Conservation (phyloP, 495 filamentous ascomycete species). For the Parmelia sp. region DNA sequence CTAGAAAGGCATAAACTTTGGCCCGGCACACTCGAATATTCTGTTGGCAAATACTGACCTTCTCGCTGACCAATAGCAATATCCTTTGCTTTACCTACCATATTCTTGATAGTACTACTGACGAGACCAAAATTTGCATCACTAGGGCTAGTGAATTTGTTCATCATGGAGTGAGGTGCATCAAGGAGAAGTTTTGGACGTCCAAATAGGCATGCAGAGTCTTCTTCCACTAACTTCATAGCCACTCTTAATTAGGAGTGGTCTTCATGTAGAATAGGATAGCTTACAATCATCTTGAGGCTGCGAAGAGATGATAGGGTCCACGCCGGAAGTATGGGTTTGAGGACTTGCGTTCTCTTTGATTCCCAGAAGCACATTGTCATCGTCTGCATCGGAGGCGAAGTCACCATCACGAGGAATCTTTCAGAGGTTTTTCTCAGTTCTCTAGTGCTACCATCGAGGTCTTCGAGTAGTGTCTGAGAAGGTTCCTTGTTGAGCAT, state of each 20-base stretch:
- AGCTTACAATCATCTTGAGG: not conserved
- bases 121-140: not conserved
- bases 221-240: not conserved
- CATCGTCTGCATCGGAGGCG: not conserved
- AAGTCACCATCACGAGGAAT: not conserved
- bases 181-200: not conserved
- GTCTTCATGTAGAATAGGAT: no score
- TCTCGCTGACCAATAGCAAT: not conserved
- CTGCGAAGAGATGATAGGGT: not conserved
- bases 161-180: constrained; percentile 1
- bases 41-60: not conserved
- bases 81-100: not conserved
- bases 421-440: not conserved
- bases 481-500: not conserved
- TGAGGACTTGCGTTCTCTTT: not conserved
- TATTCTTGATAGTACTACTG: not conserved
- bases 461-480: constrained; percentile 2
- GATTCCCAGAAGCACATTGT: constrained; percentile 1
- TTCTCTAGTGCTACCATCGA: constrained; percentile 5
- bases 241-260: no score
- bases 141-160: not conserved
- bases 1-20: not conserved
- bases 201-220: not conserved
- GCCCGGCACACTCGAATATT: not conserved
- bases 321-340: not conserved